Conservation (phyloP, 768 basidiomycete species). For the Tulasnella sp. region DNA sequence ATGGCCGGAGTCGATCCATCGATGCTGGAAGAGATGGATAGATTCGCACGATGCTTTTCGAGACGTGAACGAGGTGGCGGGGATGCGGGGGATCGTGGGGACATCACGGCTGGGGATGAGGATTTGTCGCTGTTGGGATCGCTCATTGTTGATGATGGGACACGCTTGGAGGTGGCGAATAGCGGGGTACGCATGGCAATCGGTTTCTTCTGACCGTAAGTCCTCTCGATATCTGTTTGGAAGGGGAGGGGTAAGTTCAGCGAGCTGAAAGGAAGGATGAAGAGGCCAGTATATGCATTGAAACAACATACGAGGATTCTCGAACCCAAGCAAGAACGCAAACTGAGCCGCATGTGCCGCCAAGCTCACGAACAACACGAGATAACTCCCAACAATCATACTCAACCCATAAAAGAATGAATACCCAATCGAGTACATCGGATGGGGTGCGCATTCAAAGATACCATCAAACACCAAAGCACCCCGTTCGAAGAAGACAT, state of each 20-base stretch:
- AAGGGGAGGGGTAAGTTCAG: not conserved
- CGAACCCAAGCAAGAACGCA: slow-evolving; percentile 88
- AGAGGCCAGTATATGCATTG: slow-evolving; percentile 4
- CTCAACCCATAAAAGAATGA: slow-evolving; percentile 97
- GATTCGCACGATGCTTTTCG: not conserved
- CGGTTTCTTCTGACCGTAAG: slow-evolving; percentile 85
- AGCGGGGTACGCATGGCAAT: slow-evolving; percentile 73
- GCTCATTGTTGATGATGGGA: slow-evolving; percentile 1
- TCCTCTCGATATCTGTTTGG: slow-evolving; percentile 92
- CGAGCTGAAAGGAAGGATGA: not conserved
- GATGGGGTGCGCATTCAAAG: slow-evolving; percentile 85
- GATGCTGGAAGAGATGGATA: slow-evolving; percentile 19
- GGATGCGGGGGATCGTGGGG: slow-evolving; percentile 1
- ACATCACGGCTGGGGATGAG: not conserved
- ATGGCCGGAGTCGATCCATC: slow-evolving; percentile 42
- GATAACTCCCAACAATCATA: slow-evolving; percentile 77
- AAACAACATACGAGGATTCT: slow-evolving; percentile 77
- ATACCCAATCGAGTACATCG: slow-evolving; percentile 94
- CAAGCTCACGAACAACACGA: slow-evolving; percentile 87
- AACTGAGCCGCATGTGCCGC: slow-evolving; percentile 93
- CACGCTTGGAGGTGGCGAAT: not conserved
- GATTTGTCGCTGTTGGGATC: not conserved
- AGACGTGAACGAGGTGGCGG: not conserved
- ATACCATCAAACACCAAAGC: slow-evolving; percentile 95
- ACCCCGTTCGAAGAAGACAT: slow-evolving; percentile 86